phyloP scores from a whole-genome alignment of 2,329 filamentous ascomycete genomes.

The Stagonosporopsis vannaccii region DNA sequence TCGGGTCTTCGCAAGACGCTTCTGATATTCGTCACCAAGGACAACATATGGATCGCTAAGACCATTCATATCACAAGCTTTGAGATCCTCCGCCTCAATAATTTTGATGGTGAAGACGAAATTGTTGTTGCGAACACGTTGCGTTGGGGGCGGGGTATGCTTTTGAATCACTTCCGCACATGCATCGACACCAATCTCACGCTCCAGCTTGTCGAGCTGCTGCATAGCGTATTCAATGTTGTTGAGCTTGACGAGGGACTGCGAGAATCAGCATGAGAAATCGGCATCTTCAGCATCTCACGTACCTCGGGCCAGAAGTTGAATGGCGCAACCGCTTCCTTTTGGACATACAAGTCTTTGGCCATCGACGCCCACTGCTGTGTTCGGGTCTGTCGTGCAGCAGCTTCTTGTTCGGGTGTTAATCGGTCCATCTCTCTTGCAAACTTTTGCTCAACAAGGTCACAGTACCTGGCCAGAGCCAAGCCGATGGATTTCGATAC shows the following conservation, averaged over 20 bases:
- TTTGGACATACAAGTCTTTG: conserved; percentile 89
- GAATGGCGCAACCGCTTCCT: conserved; percentile 94
- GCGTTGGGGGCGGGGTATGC: conserved; percentile 74
- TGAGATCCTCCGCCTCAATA: conserved; percentile 95
- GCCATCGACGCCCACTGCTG: conserved; percentile 94
- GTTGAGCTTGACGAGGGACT: conserved; percentile 98
- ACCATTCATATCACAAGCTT: conserved; percentile 95
- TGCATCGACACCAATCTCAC: conserved; percentile 86
- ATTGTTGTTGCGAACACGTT: conserved; percentile 75
- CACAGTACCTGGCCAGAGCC: conserved; percentile 88
- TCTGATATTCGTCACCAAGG: conserved; percentile 96
- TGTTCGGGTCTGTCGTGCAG: conserved; percentile 79
- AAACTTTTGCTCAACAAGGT: conserved; percentile 86
- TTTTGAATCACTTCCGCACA: conserved; percentile 83
- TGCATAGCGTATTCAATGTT: conserved; percentile 95
- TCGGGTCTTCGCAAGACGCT: conserved; percentile 91
- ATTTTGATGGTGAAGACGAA: conserved; percentile 99
- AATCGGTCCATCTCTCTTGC: conserved; percentile 90
- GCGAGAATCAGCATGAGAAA: conserved; percentile 7
- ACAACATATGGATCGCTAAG: conserved; percentile 97
- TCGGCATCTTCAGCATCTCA: conserved; percentile 9
- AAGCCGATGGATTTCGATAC: conserved; percentile 83
- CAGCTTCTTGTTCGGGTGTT: conserved; percentile 84
- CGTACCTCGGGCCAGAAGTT: conserved; percentile 91
- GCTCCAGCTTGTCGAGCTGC: conserved; percentile 89